Conservation (phyloP, 495 filamentous ascomycete genomes). For the Aspergillus sclerotiicarbonarius region DNA sequence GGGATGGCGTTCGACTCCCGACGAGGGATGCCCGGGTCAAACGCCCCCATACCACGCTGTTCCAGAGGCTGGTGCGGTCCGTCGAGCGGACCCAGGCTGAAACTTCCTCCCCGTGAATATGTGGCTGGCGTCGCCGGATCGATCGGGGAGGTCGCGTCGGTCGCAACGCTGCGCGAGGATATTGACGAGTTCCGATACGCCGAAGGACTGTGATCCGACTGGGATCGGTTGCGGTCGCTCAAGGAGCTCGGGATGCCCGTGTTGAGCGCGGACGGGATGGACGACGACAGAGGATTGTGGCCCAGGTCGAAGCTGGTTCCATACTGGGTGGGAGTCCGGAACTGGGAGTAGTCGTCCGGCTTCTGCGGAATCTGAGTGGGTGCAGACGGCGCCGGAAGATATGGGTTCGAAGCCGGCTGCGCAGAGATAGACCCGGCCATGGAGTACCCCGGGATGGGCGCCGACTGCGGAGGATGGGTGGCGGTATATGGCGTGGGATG, state of each 20-base stretch:
- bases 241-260: slow-evolving; percentile 31
- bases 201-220: slow-evolving; percentile 41
- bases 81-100: slow-evolving; percentile 41
- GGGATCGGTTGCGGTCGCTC: slow-evolving; percentile 41
- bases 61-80: slow-evolving; percentile 28
- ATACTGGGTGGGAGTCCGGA: slow-evolving; percentile 31
- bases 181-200: slow-evolving; percentile 46
- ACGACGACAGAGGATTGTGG: slow-evolving; percentile 36
- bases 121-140: slow-evolving; percentile 39
- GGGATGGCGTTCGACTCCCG: slow-evolving; percentile 42
- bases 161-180: slow-evolving; percentile 41
- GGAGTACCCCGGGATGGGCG: slow-evolving; percentile 37
- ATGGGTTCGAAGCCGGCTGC: slow-evolving; percentile 39
- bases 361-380: slow-evolving; percentile 32
- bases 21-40: slow-evolving; percentile 39
- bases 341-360: slow-evolving; percentile 36
- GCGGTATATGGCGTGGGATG: slow-evolving; percentile 33
- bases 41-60: slow-evolving; percentile 31
- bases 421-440: slow-evolving; percentile 33
- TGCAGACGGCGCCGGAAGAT: slow-evolving; percentile 35
- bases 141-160: slow-evolving; percentile 43
- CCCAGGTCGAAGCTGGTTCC: slow-evolving; percentile 37
- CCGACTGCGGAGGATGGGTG: slow-evolving; percentile 36
- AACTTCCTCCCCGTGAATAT: slow-evolving; percentile 40
- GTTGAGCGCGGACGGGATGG: slow-evolving; percentile 34